Evolutionary conservation across 1,284 basidiomycete species (phyloP), one percentile per base, ranked within the genome.

Genomic region (Heterobasidion irregulare): DNA sequence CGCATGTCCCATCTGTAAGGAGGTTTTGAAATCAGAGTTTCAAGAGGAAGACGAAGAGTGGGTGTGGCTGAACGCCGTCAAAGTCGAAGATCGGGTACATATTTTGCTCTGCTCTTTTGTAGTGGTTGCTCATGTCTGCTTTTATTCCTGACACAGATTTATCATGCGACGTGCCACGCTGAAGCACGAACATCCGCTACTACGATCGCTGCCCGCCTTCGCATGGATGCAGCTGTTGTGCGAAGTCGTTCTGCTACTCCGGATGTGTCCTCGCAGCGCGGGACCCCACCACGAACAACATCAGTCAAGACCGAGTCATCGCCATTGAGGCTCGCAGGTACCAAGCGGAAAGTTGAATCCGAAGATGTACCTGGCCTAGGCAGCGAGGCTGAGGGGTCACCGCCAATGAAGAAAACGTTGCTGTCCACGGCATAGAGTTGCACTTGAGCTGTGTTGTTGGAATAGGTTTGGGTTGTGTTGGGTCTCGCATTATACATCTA

Each of bases 11-110:
- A 93, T 99, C 60, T 99, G 97, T 82, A 97, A 98, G 76, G 97
- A 99, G 71, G 72, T 71, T 54, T 81, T 99, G 71, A 92, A 93
- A 75, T 84, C 87, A 61, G 96, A 98, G 72, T 98, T 93, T 71
- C 75, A 86, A 57, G 94, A 99, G 67, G 95, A 98, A 55, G 94
- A 97, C 59, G 97, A 99, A 73, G 97, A 98, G 63, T 99, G 96
- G 95, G 89, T 98, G 16, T 99, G 94, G 93, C 82, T 80, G 64
- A 98, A 99, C 67, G 94, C 95, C 0, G 76, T 94, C 26, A 81
- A 80, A 67, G 85, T 87, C 56, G 89, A 94, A 59, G 88, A 88
- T 55, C 81, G 80, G 74, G 92, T 93, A 70, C 59, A 89, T 75
- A 46, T 48, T 8, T 18, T 44, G 36, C 8, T 33, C 49, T 44